phyloP scores from a whole-genome alignment of 2,329 filamentous ascomycete species.

The Colletotrichum gigasporum region DNA sequence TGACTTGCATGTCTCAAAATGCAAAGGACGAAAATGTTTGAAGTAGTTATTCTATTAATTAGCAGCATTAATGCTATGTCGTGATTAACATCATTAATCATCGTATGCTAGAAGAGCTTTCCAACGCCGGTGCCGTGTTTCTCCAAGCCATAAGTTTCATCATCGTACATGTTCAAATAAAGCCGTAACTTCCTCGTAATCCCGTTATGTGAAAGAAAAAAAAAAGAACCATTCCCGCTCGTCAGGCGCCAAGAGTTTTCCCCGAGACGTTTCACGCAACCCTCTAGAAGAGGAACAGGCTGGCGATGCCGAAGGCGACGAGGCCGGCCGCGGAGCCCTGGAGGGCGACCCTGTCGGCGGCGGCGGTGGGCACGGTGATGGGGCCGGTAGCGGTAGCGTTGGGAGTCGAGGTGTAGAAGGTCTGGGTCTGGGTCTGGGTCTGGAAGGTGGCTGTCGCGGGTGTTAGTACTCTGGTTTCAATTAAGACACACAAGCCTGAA shows the following conservation, averaged over 20 bases:
- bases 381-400: slow-evolving; percentile 40
- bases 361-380: slow-evolving; percentile 42
- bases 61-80: background rate
- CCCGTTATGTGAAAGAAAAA: background rate
- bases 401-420: slow-evolving; percentile 31
- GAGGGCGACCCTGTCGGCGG: slow-evolving; percentile 35
- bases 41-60: slow-evolving; percentile 10
- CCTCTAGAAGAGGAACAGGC: slow-evolving; percentile 44
- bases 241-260: too few relatives aligned
- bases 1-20: background rate
- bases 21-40: background rate
- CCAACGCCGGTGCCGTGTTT: slow-evolving; percentile 14
- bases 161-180: slow-evolving; percentile 6
- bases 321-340: slow-evolving; percentile 45
- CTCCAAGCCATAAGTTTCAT: slow-evolving; percentile 6
- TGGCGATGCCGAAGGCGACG: slow-evolving; percentile 48
- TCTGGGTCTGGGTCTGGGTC: slow-evolving; percentile 23
- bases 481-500: rapidly evolving
- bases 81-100: slow-evolving; percentile 9
- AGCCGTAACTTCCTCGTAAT: background rate
- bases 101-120: background rate
- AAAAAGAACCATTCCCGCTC: background rate
- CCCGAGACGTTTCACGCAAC: too few relatives aligned
- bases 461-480: background rate
- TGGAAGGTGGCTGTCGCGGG: slow-evolving; percentile 4